phyloP scores from a whole-genome alignment of 345 rosid species.

The Microthlaspi erraticum region DNA sequence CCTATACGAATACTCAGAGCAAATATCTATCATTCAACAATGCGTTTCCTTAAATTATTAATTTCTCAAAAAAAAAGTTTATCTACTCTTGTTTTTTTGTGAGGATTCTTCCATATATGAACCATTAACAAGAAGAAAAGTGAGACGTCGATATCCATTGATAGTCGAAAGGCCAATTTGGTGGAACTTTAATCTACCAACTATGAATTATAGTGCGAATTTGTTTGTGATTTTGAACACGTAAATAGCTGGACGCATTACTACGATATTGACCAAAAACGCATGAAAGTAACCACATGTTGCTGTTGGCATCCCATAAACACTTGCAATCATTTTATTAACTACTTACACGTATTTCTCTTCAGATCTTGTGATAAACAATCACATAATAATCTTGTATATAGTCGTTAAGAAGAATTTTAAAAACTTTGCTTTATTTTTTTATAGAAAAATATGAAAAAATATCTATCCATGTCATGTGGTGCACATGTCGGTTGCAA shows the following conservation, averaged over 20 bases:
- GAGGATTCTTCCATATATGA: neutral
- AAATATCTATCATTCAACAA: neutral
- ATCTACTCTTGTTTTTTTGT: neutral
- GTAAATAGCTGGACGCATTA: conserved; percentile 31
- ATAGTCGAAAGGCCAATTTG: conserved; percentile 27
- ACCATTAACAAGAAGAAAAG: conserved; percentile 10
- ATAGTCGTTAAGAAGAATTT: no score
- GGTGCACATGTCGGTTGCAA: no score
- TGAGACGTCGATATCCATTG: conserved; percentile 20
- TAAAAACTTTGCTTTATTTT: no score
- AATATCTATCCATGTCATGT: no score
- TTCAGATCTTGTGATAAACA: neutral
- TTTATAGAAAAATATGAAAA: no score
- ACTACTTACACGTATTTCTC: neutral
- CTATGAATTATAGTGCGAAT: conserved; percentile 25
- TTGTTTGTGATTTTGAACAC: conserved; percentile 20
- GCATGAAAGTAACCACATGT: conserved; percentile 9
- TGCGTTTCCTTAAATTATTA: neutral
- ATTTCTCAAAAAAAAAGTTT: neutral
- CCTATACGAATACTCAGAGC: no score
- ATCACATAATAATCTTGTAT: no score
- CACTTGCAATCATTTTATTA: conserved; percentile 1
- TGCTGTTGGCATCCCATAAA: neutral
- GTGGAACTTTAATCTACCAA: conserved; percentile 29
- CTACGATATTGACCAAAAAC: neutral